These are phyloP conservation scores for Peronospora tabacina DNA, from an alignment of 352 stramenopile genomes.

Conservation along the genomic window DNA sequence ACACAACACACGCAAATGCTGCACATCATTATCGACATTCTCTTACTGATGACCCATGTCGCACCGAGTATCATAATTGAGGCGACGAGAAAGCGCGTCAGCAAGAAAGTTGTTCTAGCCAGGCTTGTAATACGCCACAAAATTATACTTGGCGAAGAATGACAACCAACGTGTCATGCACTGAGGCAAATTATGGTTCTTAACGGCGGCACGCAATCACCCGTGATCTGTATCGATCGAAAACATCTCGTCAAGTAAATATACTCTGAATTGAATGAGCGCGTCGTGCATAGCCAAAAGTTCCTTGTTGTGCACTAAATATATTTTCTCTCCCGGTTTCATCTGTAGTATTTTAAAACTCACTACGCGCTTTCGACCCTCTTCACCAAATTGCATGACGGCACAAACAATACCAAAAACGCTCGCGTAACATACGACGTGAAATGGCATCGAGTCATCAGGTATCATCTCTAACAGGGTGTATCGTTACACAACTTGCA, in stretches of 20 bases:
- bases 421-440: neutral
- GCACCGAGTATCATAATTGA: conserved; percentile 1
- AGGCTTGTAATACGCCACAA: neutral
- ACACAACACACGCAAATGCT: no score
- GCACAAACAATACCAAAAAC: neutral
- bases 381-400: neutral
- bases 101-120: no score
- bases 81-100: neutral
- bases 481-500: no score
- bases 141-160: neutral
- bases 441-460: no score
- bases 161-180: neutral
- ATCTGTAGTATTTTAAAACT: neutral
- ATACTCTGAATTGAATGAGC: neutral
- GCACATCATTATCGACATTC: no score
- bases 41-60: no score
- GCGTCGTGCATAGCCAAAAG: neutral
- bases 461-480: no score
- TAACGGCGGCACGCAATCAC: neutral
- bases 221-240: neutral
- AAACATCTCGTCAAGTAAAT: neutral
- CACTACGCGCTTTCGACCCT: neutral
- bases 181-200: neutral
- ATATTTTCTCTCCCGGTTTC: no score
- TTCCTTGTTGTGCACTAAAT: neutral